Base-by-base conservation (phyloP, 1,284 basidiomycete genomes). In the Vanrija pseudolonga region DNA sequence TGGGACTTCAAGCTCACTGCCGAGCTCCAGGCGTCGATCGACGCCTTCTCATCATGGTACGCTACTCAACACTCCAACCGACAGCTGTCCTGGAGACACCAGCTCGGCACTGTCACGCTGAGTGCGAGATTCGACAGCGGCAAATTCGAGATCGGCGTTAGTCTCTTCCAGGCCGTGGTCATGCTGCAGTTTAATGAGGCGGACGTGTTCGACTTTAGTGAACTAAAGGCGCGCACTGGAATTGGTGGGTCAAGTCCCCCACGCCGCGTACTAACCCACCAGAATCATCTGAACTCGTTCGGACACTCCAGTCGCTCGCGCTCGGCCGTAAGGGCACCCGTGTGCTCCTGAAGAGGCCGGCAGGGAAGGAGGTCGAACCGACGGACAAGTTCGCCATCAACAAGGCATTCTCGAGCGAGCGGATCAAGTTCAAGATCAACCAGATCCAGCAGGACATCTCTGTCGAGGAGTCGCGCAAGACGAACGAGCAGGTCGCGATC, bases 381-480 rank as follows among this genome's bases (percentile, higher is more conserved):
- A 79, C 74, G 0, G 95, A 98, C 71, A 73, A 83, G 50, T 95
- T 98, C 72, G 73, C 75, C 32, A 90, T 89, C 79, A 97, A 98
- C 74, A 80, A 84, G 45, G 84, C 83, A 17, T 96, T 98, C 73
- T 84, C 85, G 41, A 89, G 95, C 68, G 82, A 87, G 8, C 82
- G 85, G 22, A 79, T 85, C 47, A 88, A 87, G 64, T 84, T 98
- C 45, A 89, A 90, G 73, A 95, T 98, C 78, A 97, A 95, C 70
- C 90, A 93, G 49, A 96, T 98, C 59, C 95, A 98, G 76, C 87
- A 88, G 45, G 92, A 93, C 69, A 88, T 93, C 65, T 86, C 90
- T 56, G 89, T 90, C 32, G 93, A 97, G 71, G 95, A 98, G 77
- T 85, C 87, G 23, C 83, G 84, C 61, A 83, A 85, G 60, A 95